Percentiles rank a stretch among this genome's conserved stretches.
Evolutionary conservation across 2,329 filamentous ascomycete genomes (phyloP).

Genomic region (Scytalidium sp.): DNA sequence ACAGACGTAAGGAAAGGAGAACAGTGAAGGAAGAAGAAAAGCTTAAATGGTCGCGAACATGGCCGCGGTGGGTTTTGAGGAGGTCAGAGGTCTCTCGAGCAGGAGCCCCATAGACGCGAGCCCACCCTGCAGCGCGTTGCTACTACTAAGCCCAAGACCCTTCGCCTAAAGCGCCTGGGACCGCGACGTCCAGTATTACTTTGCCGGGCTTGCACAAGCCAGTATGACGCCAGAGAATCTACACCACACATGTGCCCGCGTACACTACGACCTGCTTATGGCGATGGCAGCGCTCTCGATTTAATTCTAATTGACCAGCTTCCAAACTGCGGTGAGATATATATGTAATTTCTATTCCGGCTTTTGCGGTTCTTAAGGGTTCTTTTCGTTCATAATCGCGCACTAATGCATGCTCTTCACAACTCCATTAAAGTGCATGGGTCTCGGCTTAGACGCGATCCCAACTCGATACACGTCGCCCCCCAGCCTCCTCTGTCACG

Average conservation of each 20-base stretch:
- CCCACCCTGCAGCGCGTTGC: background rate
- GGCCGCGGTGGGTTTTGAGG: constrained; percentile 10
- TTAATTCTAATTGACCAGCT: no score
- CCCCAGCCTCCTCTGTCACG: background rate
- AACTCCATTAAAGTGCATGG: background rate
- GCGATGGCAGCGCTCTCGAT: no score
- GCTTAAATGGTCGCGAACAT: constrained; percentile 23
- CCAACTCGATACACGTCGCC: background rate
- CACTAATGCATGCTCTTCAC: no score
- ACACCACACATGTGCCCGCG: no score
- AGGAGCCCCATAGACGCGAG: background rate
- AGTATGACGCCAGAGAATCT: background rate
- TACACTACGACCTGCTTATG: no score
- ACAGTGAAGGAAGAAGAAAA: constrained; percentile 11
- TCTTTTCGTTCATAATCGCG: no score
- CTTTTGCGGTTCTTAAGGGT: no score
- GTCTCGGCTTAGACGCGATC: background rate
- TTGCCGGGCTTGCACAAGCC: no score
- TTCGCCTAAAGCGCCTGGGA: background rate
- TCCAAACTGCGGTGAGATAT: no score
- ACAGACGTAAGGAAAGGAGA: constrained; percentile 4
- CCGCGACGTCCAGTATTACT: no score
- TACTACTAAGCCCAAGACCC: background rate
- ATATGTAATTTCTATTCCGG: no score
- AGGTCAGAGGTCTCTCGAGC: background rate